These are phyloP conservation scores for Apostasia ramifera DNA, from an alignment of 106 monocot genomes.

Conservation along the genomic window DNA sequence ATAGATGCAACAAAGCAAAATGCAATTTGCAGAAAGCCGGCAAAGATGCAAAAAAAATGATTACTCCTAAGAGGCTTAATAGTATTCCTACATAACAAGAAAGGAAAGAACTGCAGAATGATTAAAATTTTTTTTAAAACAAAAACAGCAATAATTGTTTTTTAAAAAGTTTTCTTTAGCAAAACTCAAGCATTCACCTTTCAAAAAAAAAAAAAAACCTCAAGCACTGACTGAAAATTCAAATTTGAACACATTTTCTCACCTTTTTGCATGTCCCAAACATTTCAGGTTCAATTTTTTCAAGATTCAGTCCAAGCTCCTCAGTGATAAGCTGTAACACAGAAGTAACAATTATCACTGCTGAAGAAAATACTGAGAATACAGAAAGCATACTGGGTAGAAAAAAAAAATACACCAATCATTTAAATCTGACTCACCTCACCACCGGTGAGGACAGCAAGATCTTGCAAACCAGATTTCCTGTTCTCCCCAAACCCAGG, in stretches of 20 bases:
- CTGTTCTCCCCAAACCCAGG: constrained; percentile 98
- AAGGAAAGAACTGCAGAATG: neutral
- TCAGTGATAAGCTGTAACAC: constrained; percentile 69
- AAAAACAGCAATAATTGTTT: too few species aligned
- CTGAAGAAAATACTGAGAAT: neutral
- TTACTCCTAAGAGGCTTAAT: neutral
- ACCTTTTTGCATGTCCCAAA: constrained; percentile 91
- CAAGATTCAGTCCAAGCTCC: constrained; percentile 91
- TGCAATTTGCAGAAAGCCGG: too few species aligned
- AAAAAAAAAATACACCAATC: neutral
- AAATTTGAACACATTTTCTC: neutral
- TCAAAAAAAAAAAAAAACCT: too few species aligned
- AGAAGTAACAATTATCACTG: constrained; percentile 5
- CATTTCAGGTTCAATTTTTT: constrained; percentile 72
- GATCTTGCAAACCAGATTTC: constrained; percentile 73
- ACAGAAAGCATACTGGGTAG: neutral
- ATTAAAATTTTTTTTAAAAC: neutral
- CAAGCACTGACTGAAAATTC: neutral
- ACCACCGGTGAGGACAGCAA: constrained; percentile 78
- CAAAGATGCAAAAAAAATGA: too few species aligned
- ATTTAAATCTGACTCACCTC: constrained; percentile 37
- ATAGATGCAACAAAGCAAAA: too few species aligned
- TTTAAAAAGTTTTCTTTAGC: too few species aligned
- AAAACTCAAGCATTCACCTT: too few species aligned
- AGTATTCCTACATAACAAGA: neutral